phyloP scores from a whole-genome alignment of 768 basidiomycete species.

The Lentinus brumalis region DNA sequence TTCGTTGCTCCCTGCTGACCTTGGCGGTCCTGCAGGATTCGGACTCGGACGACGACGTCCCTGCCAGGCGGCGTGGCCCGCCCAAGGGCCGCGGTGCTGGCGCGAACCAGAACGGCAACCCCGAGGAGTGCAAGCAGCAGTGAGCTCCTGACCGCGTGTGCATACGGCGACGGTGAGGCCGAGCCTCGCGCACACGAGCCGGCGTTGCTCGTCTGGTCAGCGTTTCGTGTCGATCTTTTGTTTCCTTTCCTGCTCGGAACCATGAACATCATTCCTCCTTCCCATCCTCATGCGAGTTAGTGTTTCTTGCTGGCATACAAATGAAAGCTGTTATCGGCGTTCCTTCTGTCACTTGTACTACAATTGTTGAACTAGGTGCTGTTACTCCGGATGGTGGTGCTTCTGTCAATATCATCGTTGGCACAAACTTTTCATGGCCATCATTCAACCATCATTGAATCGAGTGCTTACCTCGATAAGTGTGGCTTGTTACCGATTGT shows the following conservation, averaged over 20 bases:
- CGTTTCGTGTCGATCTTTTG: too few species aligned
- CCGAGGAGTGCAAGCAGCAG: conserved; percentile 94
- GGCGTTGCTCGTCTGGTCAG: too few species aligned
- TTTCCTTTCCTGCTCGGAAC: neutral
- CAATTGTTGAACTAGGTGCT: conserved; percentile 17
- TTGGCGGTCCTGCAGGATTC: conserved; percentile 50
- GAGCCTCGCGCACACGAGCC: too few species aligned
- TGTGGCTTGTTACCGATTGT: too few species aligned
- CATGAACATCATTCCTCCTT: neutral
- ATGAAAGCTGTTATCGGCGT: conserved; percentile 17
- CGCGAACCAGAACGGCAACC: conserved; percentile 56
- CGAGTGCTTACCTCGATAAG: too few species aligned
- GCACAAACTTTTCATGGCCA: too few species aligned
- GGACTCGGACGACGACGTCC: conserved; percentile 69
- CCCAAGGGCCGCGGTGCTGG: conserved; percentile 55
- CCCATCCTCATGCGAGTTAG: neutral
- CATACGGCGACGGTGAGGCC: neutral
- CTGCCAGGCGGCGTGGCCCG: conserved; percentile 57
- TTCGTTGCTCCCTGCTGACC: conserved; percentile 1
- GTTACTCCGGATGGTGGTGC: neutral
- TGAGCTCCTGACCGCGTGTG: conserved; percentile 34
- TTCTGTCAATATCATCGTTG: too few species aligned
- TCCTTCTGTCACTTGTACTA: conserved; percentile 11
- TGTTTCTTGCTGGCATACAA: conserved; percentile 12
- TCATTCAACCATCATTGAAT: too few species aligned